Base-by-base conservation (phyloP, 164 flowering plant species). In the Dillenia turbinata region DNA sequence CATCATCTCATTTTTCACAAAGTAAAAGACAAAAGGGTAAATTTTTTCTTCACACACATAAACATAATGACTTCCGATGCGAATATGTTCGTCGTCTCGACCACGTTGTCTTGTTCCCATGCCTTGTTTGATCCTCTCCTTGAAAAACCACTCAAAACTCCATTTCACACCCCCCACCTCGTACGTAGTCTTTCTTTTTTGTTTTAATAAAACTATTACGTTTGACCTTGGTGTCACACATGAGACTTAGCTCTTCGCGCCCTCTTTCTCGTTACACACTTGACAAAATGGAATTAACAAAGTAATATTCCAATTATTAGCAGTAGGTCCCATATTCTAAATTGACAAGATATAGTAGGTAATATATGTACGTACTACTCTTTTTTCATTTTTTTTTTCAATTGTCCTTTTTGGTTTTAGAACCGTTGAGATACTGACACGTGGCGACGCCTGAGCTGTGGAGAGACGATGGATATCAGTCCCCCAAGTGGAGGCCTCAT, bases 401-500 rank as follows among this genome's bases (percentile, higher is more conserved):
- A 65, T 66, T 73, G 59, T 74, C 63, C 67, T 59, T 45, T 40
- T 12, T 43, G 47, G 46, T 22, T 49, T 66, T 66, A 86, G 69
- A 80, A 90, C 75, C 98, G 83, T 63, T 89, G 97, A 9, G 97
- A 90, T 40, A 75, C 65, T 0, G 92, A 83, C 78, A 71, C 60
- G 84, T 94, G 89, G 73, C 91, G 85, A 10, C 96, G 88, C 55
- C 61, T 78, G 69, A 85, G 64, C 1, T 81, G 85, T 0, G 96
- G 83, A 16, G 92, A 78, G 68, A 95, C 90, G 73, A 95, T 87
- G 66, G 99, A 95, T 60, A 92, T 83, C 19, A 95, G 80, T 0
- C 99, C 99, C 14, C 98, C 96, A 0, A 95, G 83, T n/a, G 99
- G 99, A 15, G 99, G 97, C 71, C 82, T 73, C 99, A 95, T 95